Percentiles rank a stretch among this genome's conserved stretches.
Evolutionary conservation across 2,329 filamentous ascomycete genomes (phyloP).

Genomic region (Sarocladium kiliense): DNA sequence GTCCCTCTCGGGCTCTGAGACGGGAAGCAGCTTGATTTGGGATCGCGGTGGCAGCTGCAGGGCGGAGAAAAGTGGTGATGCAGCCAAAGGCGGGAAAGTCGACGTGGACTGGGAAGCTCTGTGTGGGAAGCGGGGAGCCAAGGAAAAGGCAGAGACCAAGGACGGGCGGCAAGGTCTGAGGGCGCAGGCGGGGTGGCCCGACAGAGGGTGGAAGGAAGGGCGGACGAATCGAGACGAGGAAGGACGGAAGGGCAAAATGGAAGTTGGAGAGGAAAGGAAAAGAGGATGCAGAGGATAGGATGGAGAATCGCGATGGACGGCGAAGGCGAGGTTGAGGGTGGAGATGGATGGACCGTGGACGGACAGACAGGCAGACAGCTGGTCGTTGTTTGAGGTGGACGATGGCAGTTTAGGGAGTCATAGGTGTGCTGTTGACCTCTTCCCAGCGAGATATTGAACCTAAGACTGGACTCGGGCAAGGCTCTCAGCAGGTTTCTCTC

Average conservation of each 20-base stretch:
- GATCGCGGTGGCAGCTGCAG: not conserved
- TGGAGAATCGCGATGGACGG: not conserved
- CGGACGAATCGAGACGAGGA: not conserved
- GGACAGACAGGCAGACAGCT: not conserved
- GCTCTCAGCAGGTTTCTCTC: too few relatives aligned
- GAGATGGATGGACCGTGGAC: not conserved
- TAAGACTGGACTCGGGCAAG: too few relatives aligned
- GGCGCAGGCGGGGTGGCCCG: not conserved
- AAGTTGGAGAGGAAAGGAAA: not conserved
- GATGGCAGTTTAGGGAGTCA: too few relatives aligned
- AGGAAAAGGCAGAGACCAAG: conserved; percentile 2
- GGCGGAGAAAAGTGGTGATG: conserved; percentile 6
- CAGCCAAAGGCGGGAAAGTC: not conserved
- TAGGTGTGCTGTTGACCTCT: too few relatives aligned
- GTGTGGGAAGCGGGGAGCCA: conserved; percentile 9
- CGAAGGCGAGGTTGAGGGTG: too few relatives aligned
- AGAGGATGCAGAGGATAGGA: not conserved
- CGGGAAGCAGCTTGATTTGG: not conserved
- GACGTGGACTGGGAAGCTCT: conserved; percentile 1
- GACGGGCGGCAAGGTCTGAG: conserved; percentile 1
- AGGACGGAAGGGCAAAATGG: not conserved
- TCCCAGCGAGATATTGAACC: too few relatives aligned
- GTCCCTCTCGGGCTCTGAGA: not conserved
- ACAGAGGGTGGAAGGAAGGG: not conserved
- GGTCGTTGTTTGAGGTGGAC: too few relatives aligned